Evolutionary conservation across 306 rosid species (phyloP).

Genomic region (Vigna reflexopilosa): DNA sequence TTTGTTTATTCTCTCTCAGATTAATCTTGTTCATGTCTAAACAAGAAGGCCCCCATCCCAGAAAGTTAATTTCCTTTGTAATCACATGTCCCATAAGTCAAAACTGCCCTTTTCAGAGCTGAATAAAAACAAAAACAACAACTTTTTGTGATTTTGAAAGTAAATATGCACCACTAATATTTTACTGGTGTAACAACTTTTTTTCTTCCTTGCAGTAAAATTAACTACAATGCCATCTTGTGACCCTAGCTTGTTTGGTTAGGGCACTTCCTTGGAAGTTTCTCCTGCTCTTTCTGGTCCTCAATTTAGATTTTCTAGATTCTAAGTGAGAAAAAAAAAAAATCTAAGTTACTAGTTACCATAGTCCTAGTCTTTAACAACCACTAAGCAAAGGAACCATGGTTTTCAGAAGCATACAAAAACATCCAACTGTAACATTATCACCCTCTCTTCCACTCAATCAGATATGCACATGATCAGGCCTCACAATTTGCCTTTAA

Average conservation of each 20-base stretch:
- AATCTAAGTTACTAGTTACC: neutral
- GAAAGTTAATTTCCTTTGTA: neutral
- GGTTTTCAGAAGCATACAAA: constrained; percentile 54
- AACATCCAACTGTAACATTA: constrained; percentile 48
- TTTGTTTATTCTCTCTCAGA: too few relatives aligned
- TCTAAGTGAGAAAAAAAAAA: constrained; percentile 17
- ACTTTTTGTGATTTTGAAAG: neutral
- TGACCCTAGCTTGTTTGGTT: neutral
- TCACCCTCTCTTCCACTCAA: constrained; percentile 59
- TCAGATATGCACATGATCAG: constrained; percentile 38
- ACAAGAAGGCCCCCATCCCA: neutral
- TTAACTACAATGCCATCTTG: neutral
- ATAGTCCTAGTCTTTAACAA: constrained; percentile 19
- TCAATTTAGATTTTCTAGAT: constrained; percentile 13
- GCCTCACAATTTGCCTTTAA: constrained; percentile 65
- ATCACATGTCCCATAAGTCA: neutral
- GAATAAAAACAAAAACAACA: constrained; percentile 8
- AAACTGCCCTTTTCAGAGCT: constrained; percentile 8
- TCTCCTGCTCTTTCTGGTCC: neutral
- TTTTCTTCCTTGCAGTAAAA: neutral
- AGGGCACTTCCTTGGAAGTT: constrained; percentile 12
- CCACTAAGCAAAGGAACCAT: neutral
- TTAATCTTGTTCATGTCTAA: neutral
- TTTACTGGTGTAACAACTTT: neutral
- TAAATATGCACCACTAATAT: neutral